Conservation (phyloP, 139 green algal species). For the Chlorella sp. region DNA sequence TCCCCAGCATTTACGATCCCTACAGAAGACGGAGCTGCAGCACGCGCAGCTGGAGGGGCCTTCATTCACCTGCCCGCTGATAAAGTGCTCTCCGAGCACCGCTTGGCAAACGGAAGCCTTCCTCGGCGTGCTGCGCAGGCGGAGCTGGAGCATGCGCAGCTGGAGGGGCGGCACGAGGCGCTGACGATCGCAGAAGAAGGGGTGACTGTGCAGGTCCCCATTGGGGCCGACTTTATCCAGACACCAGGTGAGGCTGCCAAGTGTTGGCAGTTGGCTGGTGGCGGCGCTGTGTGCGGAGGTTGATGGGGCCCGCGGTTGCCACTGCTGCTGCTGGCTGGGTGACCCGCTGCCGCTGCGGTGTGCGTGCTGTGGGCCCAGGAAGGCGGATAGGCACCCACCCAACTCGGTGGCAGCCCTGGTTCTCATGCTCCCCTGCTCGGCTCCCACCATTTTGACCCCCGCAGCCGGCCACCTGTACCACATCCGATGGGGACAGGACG, state of each 20-base stretch:
- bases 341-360: no score
- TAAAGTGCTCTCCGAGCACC: no score
- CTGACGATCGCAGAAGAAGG: slow-evolving; percentile 35
- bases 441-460: no score
- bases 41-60: slow-evolving; percentile 45
- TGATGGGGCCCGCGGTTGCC: background rate
- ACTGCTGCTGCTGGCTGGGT: background rate
- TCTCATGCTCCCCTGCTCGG: no score
- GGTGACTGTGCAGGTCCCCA: slow-evolving; percentile 33
- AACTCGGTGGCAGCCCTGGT: no score
- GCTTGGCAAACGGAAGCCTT: no score
- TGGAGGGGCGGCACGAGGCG: slow-evolving; percentile 38
- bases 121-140: no score
- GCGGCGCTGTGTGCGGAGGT: no score
- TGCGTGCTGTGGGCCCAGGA: no score
- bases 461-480: slow-evolving; percentile 43
- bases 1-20: no score
- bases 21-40: slow-evolving; percentile 48
- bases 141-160: slow-evolving; percentile 48
- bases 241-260: slow-evolving; percentile 1
- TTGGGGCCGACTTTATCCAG: slow-evolving; percentile 48
- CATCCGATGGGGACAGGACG: slow-evolving; percentile 38
- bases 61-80: no score
- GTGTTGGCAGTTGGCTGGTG: background rate
- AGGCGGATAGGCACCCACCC: no score